phyloP scores from a whole-genome alignment of 257 asterid genomes.

The Linderniella brevidens region DNA sequence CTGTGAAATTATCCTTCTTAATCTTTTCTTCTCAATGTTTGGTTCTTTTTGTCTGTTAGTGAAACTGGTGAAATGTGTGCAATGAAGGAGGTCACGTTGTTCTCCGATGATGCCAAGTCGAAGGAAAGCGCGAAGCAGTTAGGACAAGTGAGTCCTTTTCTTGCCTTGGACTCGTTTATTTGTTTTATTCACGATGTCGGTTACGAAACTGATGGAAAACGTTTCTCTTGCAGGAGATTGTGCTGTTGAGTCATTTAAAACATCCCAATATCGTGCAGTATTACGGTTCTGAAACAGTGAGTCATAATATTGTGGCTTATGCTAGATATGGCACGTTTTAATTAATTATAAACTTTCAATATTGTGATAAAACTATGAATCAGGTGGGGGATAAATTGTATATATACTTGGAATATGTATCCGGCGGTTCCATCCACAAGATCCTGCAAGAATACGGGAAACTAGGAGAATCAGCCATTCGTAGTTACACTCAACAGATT shows the following conservation, averaged over 20 bases:
- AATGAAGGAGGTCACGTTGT: constrained; percentile 93
- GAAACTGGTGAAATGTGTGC: constrained; percentile 98
- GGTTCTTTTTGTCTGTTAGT: constrained; percentile 22
- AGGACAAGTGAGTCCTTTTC: constrained; percentile 55
- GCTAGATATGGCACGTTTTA: not conserved
- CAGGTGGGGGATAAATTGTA: constrained; percentile 84
- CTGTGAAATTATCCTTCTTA: not conserved
- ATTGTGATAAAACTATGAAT: not conserved
- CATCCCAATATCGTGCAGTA: constrained; percentile 96
- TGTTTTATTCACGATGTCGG: too few relatives aligned
- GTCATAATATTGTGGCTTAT: constrained; percentile 12
- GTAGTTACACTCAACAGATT: constrained; percentile 91
- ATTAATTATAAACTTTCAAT: too few relatives aligned
- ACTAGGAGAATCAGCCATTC: constrained; percentile 83
- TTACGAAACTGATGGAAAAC: constrained; percentile 7
- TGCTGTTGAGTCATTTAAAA: constrained; percentile 69
- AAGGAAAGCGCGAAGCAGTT: constrained; percentile 96
- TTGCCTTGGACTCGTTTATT: not conserved
- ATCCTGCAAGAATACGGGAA: constrained; percentile 87
- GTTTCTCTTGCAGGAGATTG: constrained; percentile 63
- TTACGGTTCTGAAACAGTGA: constrained; percentile 85
- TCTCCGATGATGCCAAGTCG: constrained; percentile 86
- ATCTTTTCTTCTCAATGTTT: constrained; percentile 10
- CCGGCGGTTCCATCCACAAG: constrained; percentile 95
- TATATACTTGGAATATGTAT: constrained; percentile 84